Base-by-base conservation (phyloP, 2,329 filamentous ascomycete genomes). In the Arthrobotrys pseudoclavata region DNA sequence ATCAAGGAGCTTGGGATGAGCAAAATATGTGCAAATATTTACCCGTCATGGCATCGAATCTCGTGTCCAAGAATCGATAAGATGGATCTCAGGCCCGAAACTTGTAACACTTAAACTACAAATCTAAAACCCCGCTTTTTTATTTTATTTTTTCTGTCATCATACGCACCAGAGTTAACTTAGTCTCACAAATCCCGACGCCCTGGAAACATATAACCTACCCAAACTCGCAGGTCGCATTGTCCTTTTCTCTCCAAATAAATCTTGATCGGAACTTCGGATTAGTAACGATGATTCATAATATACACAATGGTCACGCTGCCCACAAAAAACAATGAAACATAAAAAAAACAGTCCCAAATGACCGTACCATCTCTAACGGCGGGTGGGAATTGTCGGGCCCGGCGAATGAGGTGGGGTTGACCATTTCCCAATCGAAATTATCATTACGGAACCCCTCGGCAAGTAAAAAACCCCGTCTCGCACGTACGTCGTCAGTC, bases 71-170 rank as follows among this genome's bases (percentile, higher is more conserved):
- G 37, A 63, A 31, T 34, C 12, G 40, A 63, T 22, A 63, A 63
- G 60, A 48, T 63, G 60, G 60, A 63, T 48, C 22, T 48, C 60
- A 63, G 60, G 60, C 60, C 60, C 60, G 60, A 63, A 57, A 37
- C 12, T 55, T 22, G 22, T 45, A 45, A 47, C 57, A 47, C 26
- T 34, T 48, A 1, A 15, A 48, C 42, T 40, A 9, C 29, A 10
- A 20, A 55, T 40, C 29, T 15, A 53, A 24, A 29, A 22, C 53
- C 37, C 42, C 20, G 50, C 52, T 48, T 37, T 62, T 9, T 18
- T 12, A 22, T 50, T 2, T 29, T 29, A 3, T 29, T 29, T 7
- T 29, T 29, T 7, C 7, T 29, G 29, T 7, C 4, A 29, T 29
- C 29, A 7, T 29, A 29, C 7, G 29, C 3, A 29, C 7, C 29